Base-by-base conservation (phyloP, 257 asterid species). In the Nicotiana attenuata region DNA sequence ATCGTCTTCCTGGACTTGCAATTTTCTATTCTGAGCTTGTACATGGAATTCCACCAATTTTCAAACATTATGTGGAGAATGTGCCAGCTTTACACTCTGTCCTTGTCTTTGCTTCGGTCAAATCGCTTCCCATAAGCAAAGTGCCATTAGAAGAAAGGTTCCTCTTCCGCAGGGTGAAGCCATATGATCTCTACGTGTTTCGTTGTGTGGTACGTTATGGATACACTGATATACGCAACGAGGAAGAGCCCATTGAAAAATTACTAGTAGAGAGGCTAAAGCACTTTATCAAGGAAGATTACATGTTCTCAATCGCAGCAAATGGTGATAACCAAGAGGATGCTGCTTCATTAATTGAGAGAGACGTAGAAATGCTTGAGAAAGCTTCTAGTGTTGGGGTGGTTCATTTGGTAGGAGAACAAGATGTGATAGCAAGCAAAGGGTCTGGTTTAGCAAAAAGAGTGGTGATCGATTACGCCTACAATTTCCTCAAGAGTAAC, bases 121-220 rank as follows among this genome's bases (percentile, higher is more conserved):
- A 91, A 28, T 88, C 92, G 0, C 81, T 92, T 17, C 91, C 89
- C 0, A 88, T 88, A 10, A 88, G 92, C 66, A 92, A 83, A 81
- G 92, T 92, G 16, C 91, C 92, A 0, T 3, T 77, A 0, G 93
- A 87, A 10, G 97, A 91, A 55, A 68, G 94, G 82, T 92, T 88
- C 80, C 83, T 89, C 10, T 92, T 90, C 31, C 88, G 91, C 0
- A 76, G 90, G 47, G 94, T 90, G 3, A 80, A 85, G 9, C 93
- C 92, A 3, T 55, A 84, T 24, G 87, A 86, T 0, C 83, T 89
- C 1, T 81, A 82, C 0, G 89, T 92, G 29, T 92, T 84, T 5
- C 86, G 92, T 0, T 92, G 97, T 77, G 91, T 89, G 19, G 90
- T 91, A 10, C 85, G 97, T 6, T 90, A 90, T n/a, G 95, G 97